A percentile compares a stretch with the other conserved stretches of the same genome.
phyloP scores from a whole-genome alignment of 2,329 filamentous ascomycete genomes.

The Aureobasidium vineae region DNA sequence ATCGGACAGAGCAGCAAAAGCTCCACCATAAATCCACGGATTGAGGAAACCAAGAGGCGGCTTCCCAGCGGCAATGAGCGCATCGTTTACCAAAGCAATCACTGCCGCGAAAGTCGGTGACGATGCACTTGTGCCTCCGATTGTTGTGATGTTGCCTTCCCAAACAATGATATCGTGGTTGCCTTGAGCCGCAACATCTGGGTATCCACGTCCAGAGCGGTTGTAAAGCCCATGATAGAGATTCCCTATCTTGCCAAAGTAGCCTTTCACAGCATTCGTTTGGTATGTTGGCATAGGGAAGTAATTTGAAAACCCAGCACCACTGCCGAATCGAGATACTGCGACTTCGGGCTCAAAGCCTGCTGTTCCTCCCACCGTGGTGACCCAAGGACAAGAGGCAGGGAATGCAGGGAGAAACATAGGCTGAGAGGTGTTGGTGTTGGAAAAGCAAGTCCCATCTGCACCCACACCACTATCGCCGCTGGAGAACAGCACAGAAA shows the following conservation, averaged over 20 bases:
- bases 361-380: constrained; percentile 48
- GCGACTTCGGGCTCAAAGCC: constrained; percentile 46
- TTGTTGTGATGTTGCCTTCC: constrained; percentile 45
- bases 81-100: constrained; percentile 62
- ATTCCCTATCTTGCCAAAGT: constrained; percentile 42
- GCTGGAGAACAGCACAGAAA: constrained; percentile 59
- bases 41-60: constrained; percentile 58
- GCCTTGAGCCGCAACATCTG: constrained; percentile 54
- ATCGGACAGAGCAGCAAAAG: constrained; percentile 52
- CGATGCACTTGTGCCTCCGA: constrained; percentile 57
- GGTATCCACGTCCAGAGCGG: constrained; percentile 44
- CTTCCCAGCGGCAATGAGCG: constrained; percentile 52
- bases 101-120: constrained; percentile 59
- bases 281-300: constrained; percentile 41
- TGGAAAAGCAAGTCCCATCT: constrained; percentile 39
- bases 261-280: constrained; percentile 39
- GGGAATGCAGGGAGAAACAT: constrained; percentile 49
- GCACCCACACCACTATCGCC: constrained; percentile 60
- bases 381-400: constrained; percentile 49
- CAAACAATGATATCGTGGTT: constrained; percentile 47
- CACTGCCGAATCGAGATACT: constrained; percentile 45
- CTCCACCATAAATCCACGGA: constrained; percentile 57
- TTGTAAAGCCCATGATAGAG: constrained; percentile 47
- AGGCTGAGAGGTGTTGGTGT: constrained; percentile 48
- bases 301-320: constrained; percentile 42